Evolutionary conservation across 257 asterid species (phyloP).

Genomic region (Solanum bulbocastanum): DNA sequence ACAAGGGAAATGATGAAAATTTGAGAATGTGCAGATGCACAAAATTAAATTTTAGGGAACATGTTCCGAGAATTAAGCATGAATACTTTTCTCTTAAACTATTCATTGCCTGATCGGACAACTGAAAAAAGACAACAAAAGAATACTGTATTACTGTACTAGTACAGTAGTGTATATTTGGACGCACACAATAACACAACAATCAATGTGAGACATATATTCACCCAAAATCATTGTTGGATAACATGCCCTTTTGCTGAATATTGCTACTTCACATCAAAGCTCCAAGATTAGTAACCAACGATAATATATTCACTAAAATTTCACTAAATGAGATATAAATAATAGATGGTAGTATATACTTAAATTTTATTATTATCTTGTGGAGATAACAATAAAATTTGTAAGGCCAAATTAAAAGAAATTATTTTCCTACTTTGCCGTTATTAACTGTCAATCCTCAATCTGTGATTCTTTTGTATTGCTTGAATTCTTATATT

Average conservation of each 20-base stretch:
- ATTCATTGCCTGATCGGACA: background rate
- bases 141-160: background rate
- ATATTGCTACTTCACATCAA: background rate
- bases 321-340: no score
- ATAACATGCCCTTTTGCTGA: background rate
- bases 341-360: no score
- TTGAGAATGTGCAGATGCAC: background rate
- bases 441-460: background rate
- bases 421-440: background rate
- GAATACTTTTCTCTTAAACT: background rate
- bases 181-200: background rate
- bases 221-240: background rate
- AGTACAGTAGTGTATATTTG: background rate
- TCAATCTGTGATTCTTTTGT: background rate
- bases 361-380: no score
- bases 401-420: background rate
- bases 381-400: rapidly evolving
- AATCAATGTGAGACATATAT: background rate
- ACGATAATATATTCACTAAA: no score
- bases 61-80: background rate
- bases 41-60: background rate
- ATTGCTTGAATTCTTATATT: background rate
- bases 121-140: background rate
- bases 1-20: background rate
- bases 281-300: background rate